A percentile compares a stretch with the other conserved stretches of the same genome.
These are phyloP conservation scores for Monilinia polystroma DNA, from an alignment of 2,329 filamentous ascomycete genomes.

Conservation along the genomic window DNA sequence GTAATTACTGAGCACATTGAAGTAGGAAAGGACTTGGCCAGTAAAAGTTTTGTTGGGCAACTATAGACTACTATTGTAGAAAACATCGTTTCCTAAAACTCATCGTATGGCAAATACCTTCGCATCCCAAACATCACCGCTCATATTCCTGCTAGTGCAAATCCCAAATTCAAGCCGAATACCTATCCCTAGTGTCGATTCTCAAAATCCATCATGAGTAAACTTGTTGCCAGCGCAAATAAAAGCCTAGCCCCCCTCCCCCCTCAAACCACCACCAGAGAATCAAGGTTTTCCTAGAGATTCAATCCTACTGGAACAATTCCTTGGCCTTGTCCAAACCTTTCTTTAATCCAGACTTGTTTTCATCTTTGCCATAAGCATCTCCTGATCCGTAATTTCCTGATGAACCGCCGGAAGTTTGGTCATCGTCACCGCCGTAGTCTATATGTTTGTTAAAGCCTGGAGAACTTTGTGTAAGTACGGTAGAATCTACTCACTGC, in stretches of 20 bases:
- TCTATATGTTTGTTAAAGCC: neutral
- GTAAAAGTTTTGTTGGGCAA: neutral
- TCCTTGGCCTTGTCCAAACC: slow-evolving; percentile 13
- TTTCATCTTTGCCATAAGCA: neutral
- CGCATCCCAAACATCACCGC: neutral
- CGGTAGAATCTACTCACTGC: neutral
- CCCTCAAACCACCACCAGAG: neutral
- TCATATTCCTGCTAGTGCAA: neutral
- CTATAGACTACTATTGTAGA: neutral
- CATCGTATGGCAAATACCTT: neutral
- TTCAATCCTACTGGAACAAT: neutral
- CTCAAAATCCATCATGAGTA: neutral
- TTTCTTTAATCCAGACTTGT: slow-evolving; percentile 12
- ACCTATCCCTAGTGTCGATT: neutral
- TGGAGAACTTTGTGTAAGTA: neutral
- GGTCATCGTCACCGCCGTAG: neutral
- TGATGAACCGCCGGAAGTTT: neutral
- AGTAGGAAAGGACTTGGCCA: neutral
- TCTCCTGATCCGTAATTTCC: neutral
- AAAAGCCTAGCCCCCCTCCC: neutral
- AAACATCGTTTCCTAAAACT: neutral
- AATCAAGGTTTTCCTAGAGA: neutral
- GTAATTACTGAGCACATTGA: neutral
- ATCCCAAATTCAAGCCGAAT: neutral
- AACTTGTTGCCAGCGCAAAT: neutral